Conservation (phyloP, 1,139 yeast species). For the Scheffersomyces parashehatae region DNA sequence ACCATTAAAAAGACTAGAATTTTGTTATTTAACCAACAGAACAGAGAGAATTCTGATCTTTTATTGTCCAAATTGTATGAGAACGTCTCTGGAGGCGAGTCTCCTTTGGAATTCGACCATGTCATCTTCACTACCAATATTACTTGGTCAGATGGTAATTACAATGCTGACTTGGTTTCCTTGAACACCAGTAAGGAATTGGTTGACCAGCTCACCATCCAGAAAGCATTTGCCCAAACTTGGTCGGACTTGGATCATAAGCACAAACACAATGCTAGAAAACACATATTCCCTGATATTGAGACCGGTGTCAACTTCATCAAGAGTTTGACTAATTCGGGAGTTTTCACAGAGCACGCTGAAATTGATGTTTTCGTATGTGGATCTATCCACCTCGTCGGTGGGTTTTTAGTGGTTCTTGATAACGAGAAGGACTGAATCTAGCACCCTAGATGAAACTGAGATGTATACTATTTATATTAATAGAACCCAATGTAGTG, state of each 20-base stretch:
- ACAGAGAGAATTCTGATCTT: constrained; percentile 73
- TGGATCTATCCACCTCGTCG: constrained; percentile 92
- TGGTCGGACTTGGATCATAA: constrained; percentile 62
- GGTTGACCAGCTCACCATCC: constrained; percentile 80
- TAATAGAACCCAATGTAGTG: no score
- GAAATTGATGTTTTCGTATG: constrained; percentile 80
- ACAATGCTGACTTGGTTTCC: constrained; percentile 81
- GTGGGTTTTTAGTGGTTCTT: constrained; percentile 86
- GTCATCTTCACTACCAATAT: constrained; percentile 89
- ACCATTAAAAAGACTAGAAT: constrained; percentile 31
- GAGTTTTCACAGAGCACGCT: constrained; percentile 18
- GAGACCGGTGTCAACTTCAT: constrained; percentile 68
- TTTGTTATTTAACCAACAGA: constrained; percentile 89
- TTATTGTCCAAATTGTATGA: constrained; percentile 57
- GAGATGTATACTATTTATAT: no score
- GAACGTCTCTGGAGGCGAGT: constrained; percentile 27
- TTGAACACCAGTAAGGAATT: constrained; percentile 72
- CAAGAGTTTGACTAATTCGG: constrained; percentile 38
- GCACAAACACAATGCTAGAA: constrained; percentile 29
- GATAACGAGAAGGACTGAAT: constrained; percentile 45
- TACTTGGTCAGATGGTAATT: constrained; percentile 83
- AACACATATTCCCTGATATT: constrained; percentile 68
- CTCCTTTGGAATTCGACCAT: constrained; percentile 56
- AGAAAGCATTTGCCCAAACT: constrained; percentile 64
- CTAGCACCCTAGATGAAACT: no score